These are phyloP conservation scores for Antrodiella citrinella DNA, from an alignment of 768 basidiomycete species.

Conservation along the genomic window DNA sequence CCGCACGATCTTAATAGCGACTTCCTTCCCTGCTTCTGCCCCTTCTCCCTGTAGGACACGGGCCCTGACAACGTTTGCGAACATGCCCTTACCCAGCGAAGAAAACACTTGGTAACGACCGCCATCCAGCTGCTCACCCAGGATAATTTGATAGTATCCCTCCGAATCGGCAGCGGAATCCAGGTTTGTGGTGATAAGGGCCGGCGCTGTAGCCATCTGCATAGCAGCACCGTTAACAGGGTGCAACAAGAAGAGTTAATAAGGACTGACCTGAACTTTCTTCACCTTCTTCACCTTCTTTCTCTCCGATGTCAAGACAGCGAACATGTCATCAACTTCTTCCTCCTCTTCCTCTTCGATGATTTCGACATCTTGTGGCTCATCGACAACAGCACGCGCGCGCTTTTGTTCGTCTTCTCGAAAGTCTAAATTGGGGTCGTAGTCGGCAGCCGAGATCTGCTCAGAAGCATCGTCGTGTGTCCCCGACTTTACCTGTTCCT, in stretches of 20 bases:
- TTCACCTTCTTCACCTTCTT: conserved; percentile 55
- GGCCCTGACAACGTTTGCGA: conserved; percentile 91
- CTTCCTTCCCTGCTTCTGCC: conserved; percentile 56
- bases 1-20: conserved; percentile 95
- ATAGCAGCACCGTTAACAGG: not conserved
- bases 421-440: conserved; percentile 78
- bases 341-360: conserved; percentile 45
- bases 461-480: conserved; percentile 41
- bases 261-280: conserved; percentile 38
- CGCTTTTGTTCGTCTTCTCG: conserved; percentile 77
- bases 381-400: conserved; percentile 36
- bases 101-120: conserved; percentile 94
- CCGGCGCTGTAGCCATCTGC: conserved; percentile 48
- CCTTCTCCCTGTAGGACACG: conserved; percentile 63
- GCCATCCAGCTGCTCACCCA: conserved; percentile 89
- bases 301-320: conserved; percentile 41
- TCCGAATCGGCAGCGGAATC: conserved; percentile 92
- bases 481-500: conserved; percentile 38
- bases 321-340: conserved; percentile 94
- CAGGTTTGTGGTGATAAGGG: conserved; percentile 65
- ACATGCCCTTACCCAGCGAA: conserved; percentile 98
- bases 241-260: not conserved
- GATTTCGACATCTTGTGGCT: conserved; percentile 36
- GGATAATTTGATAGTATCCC: conserved; percentile 90
- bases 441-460: conserved; percentile 88